phyloP scores from a whole-genome alignment of 2,329 filamentous ascomycete species.

The Chrysoporthe austroafricana region DNA sequence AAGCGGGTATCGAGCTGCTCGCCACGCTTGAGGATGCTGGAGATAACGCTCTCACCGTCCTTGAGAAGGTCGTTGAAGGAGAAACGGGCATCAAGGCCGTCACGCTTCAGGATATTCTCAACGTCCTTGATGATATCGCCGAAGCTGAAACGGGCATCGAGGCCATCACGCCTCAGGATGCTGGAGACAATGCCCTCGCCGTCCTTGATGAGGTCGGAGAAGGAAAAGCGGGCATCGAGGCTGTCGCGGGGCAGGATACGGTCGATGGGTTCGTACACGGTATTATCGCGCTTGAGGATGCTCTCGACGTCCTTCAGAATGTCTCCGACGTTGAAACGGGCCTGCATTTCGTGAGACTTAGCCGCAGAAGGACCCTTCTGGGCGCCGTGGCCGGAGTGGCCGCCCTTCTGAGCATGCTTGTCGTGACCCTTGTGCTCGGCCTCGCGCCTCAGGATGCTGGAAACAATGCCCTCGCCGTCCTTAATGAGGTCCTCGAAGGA shows the following conservation, averaged over 20 bases:
- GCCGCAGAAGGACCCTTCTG: background rate
- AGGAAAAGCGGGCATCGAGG: constrained; percentile 10
- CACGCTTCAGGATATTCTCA: constrained; percentile 9
- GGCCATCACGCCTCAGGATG: background rate
- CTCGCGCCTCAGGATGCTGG: background rate
- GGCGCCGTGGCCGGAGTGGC: background rate
- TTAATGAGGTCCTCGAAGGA: background rate
- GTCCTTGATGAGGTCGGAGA: constrained; percentile 3
- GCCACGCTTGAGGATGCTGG: constrained; percentile 7
- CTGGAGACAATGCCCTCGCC: background rate
- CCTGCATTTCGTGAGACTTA: background rate
- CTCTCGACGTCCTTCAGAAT: constrained; percentile 14
- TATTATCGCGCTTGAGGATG: constrained; percentile 11
- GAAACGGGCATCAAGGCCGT: constrained; percentile 8
- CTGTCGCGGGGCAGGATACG: constrained; percentile 8
- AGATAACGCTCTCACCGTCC: constrained; percentile 2
- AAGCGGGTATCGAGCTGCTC: constrained; percentile 7
- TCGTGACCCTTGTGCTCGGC: background rate
- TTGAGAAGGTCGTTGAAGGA: constrained; percentile 2
- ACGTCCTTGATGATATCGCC: constrained; percentile 11
- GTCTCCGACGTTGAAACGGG: constrained; percentile 8
- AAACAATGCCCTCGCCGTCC: background rate
- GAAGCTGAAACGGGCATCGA: constrained; percentile 7
- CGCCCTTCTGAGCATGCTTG: background rate
- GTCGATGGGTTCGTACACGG: background rate